phyloP scores from a whole-genome alignment of 805 yeast species.

The Ogataea methanolica region DNA sequence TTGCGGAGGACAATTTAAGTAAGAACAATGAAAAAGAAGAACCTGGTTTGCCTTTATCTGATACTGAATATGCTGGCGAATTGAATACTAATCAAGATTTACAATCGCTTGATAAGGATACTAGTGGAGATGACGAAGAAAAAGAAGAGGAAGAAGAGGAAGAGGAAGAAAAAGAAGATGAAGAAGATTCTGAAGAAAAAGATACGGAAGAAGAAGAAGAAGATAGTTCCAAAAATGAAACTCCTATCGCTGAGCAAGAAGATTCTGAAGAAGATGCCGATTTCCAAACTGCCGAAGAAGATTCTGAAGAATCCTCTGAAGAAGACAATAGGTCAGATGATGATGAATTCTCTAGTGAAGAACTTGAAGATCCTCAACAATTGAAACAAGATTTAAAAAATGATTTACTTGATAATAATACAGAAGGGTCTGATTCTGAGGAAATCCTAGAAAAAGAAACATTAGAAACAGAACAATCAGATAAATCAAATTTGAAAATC shows the following conservation, averaged over 20 bases:
- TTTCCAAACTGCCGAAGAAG: constrained; percentile 28
- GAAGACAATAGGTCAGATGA: constrained; percentile 6
- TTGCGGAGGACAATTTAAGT: neutral
- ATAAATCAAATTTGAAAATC: constrained; percentile 1
- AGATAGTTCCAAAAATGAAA: too few species aligned
- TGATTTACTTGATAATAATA: constrained; percentile 22
- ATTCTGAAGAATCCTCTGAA: constrained; percentile 5
- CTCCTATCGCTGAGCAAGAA: too few species aligned
- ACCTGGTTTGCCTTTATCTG: neutral
- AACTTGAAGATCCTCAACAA: constrained; percentile 14
- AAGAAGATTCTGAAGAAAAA: too few species aligned
- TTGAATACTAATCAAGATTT: neutral
- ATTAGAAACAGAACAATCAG: too few species aligned
- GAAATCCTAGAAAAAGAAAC: too few species aligned
- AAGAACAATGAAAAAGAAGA: too few species aligned
- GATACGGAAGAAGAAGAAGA: neutral
- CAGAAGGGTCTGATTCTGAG: constrained; percentile 15
- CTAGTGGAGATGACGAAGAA: constrained; percentile 25
- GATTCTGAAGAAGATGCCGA: constrained; percentile 26
- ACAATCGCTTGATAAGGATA: neutral
- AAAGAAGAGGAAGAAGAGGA: constrained; percentile 8
- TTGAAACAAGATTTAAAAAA: constrained; percentile 25
- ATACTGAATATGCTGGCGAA: neutral
- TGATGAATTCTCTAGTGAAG: constrained; percentile 9
- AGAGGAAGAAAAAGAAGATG: neutral